These are phyloP conservation scores for Nicotiana knightiana DNA, from an alignment of 257 asterid genomes.

Conservation along the genomic window DNA sequence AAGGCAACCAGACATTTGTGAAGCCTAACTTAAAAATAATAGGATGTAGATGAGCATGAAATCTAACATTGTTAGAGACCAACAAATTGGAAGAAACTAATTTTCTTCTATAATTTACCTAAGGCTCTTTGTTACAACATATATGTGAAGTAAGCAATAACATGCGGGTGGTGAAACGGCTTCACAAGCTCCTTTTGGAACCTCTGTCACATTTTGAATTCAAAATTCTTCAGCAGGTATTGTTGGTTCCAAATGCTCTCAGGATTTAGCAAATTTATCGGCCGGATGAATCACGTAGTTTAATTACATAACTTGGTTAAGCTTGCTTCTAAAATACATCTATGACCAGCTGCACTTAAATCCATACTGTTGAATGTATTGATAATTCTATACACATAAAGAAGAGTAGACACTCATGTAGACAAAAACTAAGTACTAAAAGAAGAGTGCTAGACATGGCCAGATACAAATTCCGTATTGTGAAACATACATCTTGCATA, in stretches of 20 bases:
- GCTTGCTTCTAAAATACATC: background rate
- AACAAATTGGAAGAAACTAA: background rate
- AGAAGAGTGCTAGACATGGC: background rate
- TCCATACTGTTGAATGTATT: background rate
- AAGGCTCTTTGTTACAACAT: constrained; percentile 2
- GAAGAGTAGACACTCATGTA: background rate
- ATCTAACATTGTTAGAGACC: background rate
- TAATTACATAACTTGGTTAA: background rate
- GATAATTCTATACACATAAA: background rate
- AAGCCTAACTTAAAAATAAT: background rate
- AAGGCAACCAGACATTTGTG: background rate
- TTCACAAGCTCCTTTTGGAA: background rate
- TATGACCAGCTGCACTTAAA: background rate
- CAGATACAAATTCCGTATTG: background rate
- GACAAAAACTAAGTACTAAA: background rate
- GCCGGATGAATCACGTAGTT: background rate
- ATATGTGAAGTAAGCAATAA: background rate
- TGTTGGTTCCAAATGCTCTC: background rate
- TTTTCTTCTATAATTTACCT: background rate
- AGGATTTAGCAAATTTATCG: background rate
- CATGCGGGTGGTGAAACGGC: background rate
- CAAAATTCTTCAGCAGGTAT: background rate
- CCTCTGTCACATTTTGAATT: background rate
- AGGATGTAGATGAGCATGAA: background rate
- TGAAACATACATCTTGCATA: background rate